Conservation (phyloP, 1,284 basidiomycete genomes). For the Inonotus obliquus region DNA sequence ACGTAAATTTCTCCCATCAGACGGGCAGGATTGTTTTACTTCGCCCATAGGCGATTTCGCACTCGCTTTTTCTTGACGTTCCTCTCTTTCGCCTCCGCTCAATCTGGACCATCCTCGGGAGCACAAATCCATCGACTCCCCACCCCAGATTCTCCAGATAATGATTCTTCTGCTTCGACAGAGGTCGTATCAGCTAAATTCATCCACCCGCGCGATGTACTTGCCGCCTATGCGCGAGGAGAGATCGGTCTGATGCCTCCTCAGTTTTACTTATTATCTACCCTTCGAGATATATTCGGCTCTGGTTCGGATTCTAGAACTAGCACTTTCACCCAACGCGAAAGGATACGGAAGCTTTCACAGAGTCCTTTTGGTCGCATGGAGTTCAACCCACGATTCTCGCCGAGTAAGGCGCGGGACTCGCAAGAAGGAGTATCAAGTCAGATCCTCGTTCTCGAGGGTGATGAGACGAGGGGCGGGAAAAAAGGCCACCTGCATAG, state of each 20-base stretch:
- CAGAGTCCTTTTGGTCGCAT: conserved; percentile 51
- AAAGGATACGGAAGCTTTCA: conserved; percentile 43
- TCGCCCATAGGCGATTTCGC: conserved; percentile 51
- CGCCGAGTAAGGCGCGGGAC: conserved; percentile 35
- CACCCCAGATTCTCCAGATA: conserved; percentile 58
- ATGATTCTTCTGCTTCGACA: conserved; percentile 4
- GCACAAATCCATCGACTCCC: conserved; percentile 52
- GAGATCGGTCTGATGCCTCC: conserved; percentile 64
- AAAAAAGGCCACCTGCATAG: conserved; percentile 53
- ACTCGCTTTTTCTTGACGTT: conserved; percentile 64
- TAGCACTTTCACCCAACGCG: conserved; percentile 42
- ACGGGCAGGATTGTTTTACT: neutral
- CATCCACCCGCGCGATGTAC: conserved; percentile 45
- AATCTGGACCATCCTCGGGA: conserved; percentile 45
- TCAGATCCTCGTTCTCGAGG: conserved; percentile 54
- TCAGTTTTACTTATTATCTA: conserved; percentile 62
- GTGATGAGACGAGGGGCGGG: conserved; percentile 62
- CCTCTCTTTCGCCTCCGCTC: conserved; percentile 38
- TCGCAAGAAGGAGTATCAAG: conserved; percentile 36
- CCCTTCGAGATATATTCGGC: conserved; percentile 46
- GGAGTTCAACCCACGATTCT: conserved; percentile 48
- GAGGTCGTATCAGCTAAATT: conserved; percentile 66
- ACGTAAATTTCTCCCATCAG: conserved; percentile 17
- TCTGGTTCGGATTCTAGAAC: conserved; percentile 24
- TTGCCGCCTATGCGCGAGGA: conserved; percentile 45